Evolutionary conservation across 331 rosid species (phyloP).

Genomic region (Cydonia oblonga): DNA sequence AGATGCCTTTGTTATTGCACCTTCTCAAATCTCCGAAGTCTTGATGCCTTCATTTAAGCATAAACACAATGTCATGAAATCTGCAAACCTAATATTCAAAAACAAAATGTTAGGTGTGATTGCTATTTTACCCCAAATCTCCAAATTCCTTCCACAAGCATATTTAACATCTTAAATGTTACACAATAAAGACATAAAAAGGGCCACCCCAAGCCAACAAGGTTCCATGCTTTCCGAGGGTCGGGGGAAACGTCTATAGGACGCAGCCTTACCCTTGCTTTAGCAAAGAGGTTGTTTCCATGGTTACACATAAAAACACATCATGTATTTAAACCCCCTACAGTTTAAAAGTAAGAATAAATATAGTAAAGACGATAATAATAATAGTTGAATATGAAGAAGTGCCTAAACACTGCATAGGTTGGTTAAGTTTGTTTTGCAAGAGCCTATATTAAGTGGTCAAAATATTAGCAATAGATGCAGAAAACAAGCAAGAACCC

Average conservation of each 20-base stretch:
- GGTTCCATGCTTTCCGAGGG: too few relatives aligned
- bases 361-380: too few relatives aligned
- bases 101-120: background rate
- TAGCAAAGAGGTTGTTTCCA: too few relatives aligned
- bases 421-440: background rate
- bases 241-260: too few relatives aligned
- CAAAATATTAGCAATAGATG: background rate
- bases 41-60: background rate
- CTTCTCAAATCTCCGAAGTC: background rate
- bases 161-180: background rate
- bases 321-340: too few relatives aligned
- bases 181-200: background rate
- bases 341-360: too few relatives aligned
- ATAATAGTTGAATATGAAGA: too few relatives aligned
- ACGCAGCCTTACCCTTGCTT: too few relatives aligned
- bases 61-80: background rate
- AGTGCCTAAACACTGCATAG: background rate
- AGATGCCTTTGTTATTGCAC: background rate
- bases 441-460: background rate
- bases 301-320: too few relatives aligned
- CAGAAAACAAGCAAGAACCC: background rate
- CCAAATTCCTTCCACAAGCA: background rate
- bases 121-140: background rate
- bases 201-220: too few relatives aligned
- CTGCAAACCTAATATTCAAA: background rate